Conservation (phyloP, 2,329 filamentous ascomycete genomes). For the Microsporum canis region DNA sequence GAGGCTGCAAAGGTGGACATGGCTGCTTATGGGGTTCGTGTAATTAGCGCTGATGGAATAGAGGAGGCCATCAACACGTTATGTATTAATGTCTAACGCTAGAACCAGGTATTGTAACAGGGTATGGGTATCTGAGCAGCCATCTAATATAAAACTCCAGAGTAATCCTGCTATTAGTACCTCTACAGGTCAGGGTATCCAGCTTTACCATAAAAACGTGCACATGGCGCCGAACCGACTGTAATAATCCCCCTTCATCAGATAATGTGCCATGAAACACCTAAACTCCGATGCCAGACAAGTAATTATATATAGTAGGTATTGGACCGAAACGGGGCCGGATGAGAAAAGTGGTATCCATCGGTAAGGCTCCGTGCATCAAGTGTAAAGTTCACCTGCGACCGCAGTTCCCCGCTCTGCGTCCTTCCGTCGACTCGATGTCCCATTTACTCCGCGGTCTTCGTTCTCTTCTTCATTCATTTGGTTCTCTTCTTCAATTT, state of each 20-base stretch:
- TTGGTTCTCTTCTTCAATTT: slow-evolving; percentile 35
- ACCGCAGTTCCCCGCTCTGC: slow-evolving; percentile 23
- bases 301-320: not conserved
- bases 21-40: slow-evolving; percentile 46
- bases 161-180: not conserved
- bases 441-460: slow-evolving; percentile 22
- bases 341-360: not conserved
- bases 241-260: not conserved
- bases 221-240: not conserved
- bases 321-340: not conserved
- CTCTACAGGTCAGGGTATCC: not conserved
- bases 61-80: slow-evolving; percentile 1
- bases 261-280: not conserved
- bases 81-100: not conserved
- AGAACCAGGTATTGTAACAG: not conserved
- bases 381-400: slow-evolving; percentile 29
- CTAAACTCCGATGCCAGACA: not conserved
- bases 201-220: not conserved
- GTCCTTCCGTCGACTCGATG: slow-evolving; percentile 23
- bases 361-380: not conserved
- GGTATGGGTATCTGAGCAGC: not conserved
- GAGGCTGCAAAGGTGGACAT: slow-evolving; percentile 45
- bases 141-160: not conserved
- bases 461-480: slow-evolving; percentile 30
- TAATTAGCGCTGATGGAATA: slow-evolving; percentile 46